Conservation (phyloP, 208 protist species). For the Leishmania braziliensis region DNA sequence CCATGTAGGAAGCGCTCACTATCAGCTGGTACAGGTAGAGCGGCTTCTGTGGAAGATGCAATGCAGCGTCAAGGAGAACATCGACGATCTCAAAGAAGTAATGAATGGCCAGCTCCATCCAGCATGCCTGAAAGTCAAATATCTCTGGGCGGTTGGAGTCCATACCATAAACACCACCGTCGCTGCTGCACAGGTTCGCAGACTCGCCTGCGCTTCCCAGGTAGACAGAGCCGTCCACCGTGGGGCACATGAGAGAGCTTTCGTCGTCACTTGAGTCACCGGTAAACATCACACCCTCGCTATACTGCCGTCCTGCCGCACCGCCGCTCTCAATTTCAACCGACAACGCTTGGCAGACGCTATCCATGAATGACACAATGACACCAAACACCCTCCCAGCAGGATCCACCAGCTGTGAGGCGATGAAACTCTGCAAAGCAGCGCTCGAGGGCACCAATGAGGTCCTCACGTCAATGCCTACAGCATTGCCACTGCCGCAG, state of each 20-base stretch:
- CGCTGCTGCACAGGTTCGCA: constrained; percentile 9
- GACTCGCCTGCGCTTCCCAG: constrained; percentile 16
- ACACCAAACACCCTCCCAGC: constrained; percentile 25
- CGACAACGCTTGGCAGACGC: constrained; percentile 24
- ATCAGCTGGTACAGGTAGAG: constrained; percentile 43
- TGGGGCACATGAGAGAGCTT: background rate
- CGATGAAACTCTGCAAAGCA: constrained; percentile 24
- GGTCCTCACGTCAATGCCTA: background rate
- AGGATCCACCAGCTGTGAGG: constrained; percentile 27
- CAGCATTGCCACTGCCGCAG: constrained; percentile 3
- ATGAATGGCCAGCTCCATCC: constrained; percentile 62
- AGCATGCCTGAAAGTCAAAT: constrained; percentile 27
- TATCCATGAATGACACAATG: constrained; percentile 35
- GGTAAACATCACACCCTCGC: constrained; percentile 27
- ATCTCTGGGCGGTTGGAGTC: constrained; percentile 14
- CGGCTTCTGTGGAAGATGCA: constrained; percentile 43
- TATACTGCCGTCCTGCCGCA: constrained; percentile 20
- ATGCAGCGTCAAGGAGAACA: constrained; percentile 43
- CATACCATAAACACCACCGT: constrained; percentile 9
- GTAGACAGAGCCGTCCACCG: constrained; percentile 15
- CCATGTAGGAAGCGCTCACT: constrained; percentile 18
- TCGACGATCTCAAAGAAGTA: constrained; percentile 67
- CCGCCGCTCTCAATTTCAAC: constrained; percentile 30
- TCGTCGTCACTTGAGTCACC: constrained; percentile 29
- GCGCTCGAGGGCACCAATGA: constrained; percentile 6